Base-by-base conservation (phyloP, 108 stramenopile species). In the Pelagomonas calceolata region DNA sequence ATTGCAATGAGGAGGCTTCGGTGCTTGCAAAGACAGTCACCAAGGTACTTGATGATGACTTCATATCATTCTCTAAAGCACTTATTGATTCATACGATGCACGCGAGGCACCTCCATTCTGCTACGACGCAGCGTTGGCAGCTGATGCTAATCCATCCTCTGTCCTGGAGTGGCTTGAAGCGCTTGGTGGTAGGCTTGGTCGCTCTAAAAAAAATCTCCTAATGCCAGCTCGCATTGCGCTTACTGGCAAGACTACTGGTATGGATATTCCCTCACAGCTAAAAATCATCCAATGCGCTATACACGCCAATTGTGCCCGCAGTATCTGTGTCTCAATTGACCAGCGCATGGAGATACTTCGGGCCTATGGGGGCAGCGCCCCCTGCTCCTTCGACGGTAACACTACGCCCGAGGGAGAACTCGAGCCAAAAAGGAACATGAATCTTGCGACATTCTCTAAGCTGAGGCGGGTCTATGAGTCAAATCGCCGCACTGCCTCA, bases 201-300 rank as follows among this genome's bases (percentile, higher is more conserved):
- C 81, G 92, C 29, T 93, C 93, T 75, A 93, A 93, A 68, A 94
- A 93, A 80, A 81, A 88, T 69, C 78, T 97, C 15, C 95, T 97
- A 74, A 94, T 95, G 75, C 96, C 96, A 21, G 87, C 92, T 0
- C 84, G 96, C 65, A 70, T 97, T 64, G 92, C 91, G 21, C 66
- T 97, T 73, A 97, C 96, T 14, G 96, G 94, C 31, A 90, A 89
- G 76, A 95, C 95, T 93, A 93, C 91, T 69, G 96, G 96, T 32
- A 92, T 94, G 78, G 96, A 97, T 80, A 93, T 97, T 17, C 94
- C 94, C 14, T 92, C 92, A 77, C 96, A 97, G 75, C 66, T 97
- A 36, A 76, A 82, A 17, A 76, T 97, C 51, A 75, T 95, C 44
- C 71, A 80, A 18, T 69, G 93, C 78, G 90, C 89, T 26, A 17